A percentile compares a stretch with the other conserved stretches of the same genome.
phyloP scores from a whole-genome alignment of 2,329 filamentous ascomycete species.

The Zelopaecilomyces penicillatus region DNA sequence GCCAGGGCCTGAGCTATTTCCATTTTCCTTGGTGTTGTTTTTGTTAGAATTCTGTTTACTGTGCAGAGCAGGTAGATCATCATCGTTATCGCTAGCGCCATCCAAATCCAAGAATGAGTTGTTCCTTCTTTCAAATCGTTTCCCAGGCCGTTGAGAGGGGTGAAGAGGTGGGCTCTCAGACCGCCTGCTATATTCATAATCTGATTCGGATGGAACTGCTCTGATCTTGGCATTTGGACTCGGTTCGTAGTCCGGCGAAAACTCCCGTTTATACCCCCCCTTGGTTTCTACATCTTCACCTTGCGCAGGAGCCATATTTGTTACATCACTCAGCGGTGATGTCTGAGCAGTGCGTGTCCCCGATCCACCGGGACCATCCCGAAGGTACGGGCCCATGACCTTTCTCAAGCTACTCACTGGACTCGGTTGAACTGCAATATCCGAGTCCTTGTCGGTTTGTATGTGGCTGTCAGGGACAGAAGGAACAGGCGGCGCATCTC shows the following conservation, averaged over 20 bases:
- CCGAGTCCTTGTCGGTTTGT: conserved; percentile 21
- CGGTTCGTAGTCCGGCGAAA: conserved; percentile 69
- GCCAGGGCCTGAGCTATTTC: conserved; percentile 5
- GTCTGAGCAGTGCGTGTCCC: conserved; percentile 1
- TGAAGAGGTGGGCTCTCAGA: conserved; percentile 28
- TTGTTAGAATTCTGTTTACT: conserved; percentile 9
- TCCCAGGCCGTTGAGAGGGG: conserved; percentile 22
- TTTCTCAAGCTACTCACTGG: conserved; percentile 74
- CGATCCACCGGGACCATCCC: conserved; percentile 21
- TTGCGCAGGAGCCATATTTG: conserved; percentile 11
- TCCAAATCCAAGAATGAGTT: conserved; percentile 46
- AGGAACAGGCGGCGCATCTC: conserved; percentile 32
- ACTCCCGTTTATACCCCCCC: conserved; percentile 44
- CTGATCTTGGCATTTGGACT: conserved; percentile 64
- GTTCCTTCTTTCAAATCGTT: conserved; percentile 25
- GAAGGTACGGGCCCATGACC: conserved; percentile 80
- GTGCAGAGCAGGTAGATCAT: conserved; percentile 17
- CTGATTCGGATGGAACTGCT: conserved; percentile 44
- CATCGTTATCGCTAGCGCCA: conserved; percentile 38
- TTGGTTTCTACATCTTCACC: conserved; percentile 16
- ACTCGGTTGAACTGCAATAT: conserved; percentile 37
- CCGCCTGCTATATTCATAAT: conserved; percentile 13
- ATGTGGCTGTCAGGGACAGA: conserved; percentile 26
- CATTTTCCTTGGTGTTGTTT: conserved; percentile 11
- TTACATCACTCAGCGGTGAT: conserved; percentile 17